Evolutionary conservation across 2,329 filamentous ascomycete genomes (phyloP).

Genomic region (Hypoxylon rubiginosum): DNA sequence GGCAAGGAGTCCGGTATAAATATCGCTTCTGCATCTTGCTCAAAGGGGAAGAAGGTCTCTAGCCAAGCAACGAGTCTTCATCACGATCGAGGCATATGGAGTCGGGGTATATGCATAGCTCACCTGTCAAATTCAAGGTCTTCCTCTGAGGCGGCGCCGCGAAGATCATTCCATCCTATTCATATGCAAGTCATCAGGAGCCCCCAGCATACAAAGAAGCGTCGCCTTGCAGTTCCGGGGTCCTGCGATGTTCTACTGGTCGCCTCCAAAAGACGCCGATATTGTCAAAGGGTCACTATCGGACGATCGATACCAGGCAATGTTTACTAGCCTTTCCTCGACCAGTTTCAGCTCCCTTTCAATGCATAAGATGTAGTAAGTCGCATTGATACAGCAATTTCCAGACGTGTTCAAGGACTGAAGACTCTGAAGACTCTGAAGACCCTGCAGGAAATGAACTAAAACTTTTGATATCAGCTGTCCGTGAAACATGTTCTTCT

Average conservation of each 20-base stretch:
- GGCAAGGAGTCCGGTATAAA: slow-evolving; percentile 35
- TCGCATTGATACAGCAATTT: slow-evolving; percentile 41
- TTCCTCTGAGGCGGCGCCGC: slow-evolving; percentile 23
- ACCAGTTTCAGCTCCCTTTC: slow-evolving; percentile 39
- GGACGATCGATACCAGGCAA: slow-evolving; percentile 38
- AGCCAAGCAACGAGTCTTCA: slow-evolving; percentile 30
- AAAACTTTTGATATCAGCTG: slow-evolving; percentile 15
- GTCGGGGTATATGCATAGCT: slow-evolving; percentile 35
- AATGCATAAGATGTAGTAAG: slow-evolving; percentile 27
- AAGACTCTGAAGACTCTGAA: too few relatives aligned
- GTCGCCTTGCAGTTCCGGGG: slow-evolving; percentile 32
- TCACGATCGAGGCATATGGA: background rate
- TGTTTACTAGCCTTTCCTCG: slow-evolving; percentile 32
- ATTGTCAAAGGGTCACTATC: slow-evolving; percentile 36
- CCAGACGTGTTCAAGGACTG: slow-evolving; percentile 28
- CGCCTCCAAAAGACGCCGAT: slow-evolving; percentile 22
- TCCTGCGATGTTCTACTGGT: slow-evolving; percentile 30
- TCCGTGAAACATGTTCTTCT: slow-evolving; percentile 13
- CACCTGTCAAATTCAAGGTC: slow-evolving; percentile 42
- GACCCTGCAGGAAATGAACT: slow-evolving; percentile 24
- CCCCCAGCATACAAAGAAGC: slow-evolving; percentile 32
- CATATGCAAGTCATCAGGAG: slow-evolving; percentile 45
- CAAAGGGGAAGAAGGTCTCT: slow-evolving; percentile 39
- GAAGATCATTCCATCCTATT: slow-evolving; percentile 24
- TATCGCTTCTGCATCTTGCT: slow-evolving; percentile 41